Evolutionary conservation across 2,329 filamentous ascomycete genomes (phyloP).

Genomic region (Diaporthe destruens): DNA sequence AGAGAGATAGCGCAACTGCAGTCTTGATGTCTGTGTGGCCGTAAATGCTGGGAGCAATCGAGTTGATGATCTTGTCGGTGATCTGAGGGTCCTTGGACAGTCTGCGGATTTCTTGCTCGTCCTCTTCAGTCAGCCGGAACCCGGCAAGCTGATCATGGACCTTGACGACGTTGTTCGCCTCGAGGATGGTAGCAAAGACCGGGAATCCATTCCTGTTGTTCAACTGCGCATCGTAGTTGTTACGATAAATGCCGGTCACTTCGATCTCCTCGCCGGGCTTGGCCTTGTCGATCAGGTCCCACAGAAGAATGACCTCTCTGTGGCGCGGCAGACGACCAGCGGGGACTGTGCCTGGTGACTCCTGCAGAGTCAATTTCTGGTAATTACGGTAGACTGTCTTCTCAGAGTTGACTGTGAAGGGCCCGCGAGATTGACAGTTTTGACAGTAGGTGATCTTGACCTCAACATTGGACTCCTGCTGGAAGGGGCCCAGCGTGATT

Average conservation of each 20-base stretch:
- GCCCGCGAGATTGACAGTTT: conserved; percentile 93
- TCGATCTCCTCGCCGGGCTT: conserved; percentile 99
- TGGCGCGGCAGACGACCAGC: conserved; percentile 94
- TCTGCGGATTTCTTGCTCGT: conserved; percentile 89
- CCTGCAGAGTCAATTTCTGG: conserved; percentile 96
- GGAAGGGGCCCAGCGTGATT: conserved; percentile 92
- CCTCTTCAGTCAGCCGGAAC: conserved; percentile 94
- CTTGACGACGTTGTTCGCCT: conserved; percentile 97
- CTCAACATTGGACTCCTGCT: conserved; percentile 96
- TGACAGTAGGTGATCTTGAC: conserved; percentile 98
- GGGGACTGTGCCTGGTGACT: conserved; percentile 96
- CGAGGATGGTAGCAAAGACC: conserved; percentile 96
- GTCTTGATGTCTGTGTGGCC: conserved; percentile 98
- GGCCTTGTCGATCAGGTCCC: conserved; percentile 95
- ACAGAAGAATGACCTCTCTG: conserved; percentile 93
- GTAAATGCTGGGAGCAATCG: conserved; percentile 97
- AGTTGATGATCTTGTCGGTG: conserved; percentile 90
- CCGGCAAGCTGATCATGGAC: conserved; percentile 97
- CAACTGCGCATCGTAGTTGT: conserved; percentile 97
- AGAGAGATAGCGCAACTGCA: conserved; percentile 91
- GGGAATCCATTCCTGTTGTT: conserved; percentile 99
- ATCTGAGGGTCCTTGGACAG: conserved; percentile 92
- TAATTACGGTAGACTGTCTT: conserved; percentile 99
- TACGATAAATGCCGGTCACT: conserved; percentile 95
- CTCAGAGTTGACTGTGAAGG: conserved; percentile 95